Evolutionary conservation across 805 yeast genomes (phyloP), one percentile per base, ranked within the genome.

Genomic region (Metschnikowia kunwiensis): DNA sequence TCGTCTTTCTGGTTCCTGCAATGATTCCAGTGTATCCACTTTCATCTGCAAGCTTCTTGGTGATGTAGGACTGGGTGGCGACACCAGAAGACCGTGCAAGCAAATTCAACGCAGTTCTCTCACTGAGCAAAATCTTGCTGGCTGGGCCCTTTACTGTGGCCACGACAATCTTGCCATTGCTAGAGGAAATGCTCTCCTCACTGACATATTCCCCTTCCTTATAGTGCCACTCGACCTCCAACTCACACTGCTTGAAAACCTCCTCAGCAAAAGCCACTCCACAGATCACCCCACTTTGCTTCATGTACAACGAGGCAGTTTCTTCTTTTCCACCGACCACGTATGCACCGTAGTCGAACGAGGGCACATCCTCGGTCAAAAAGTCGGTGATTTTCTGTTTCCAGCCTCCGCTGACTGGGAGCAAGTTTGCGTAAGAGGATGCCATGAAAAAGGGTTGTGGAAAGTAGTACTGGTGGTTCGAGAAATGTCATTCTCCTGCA

Each of bases 1-100:
- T 91, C n/a, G 97, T 91, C 63, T 89, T 89, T 56, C 97, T 76
- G 1, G 97, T 89, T 5, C 97, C 97, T 0, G 97, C 97, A 56
- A 89, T 87, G 16, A 82, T 72, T 0, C 97, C 97, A 3, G 65
- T 65, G 55, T 78, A 91, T 0, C 94, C 93, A 4, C 74, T 63
- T 27, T 73, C 61, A 38, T 79, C 73, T 1, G 96, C 96, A 40
- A 76, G 58, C 5, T 62, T 54, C 34, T 79, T 65, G 3, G 89
- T 74, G 19, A 65, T 60, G 34, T 66, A 60, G 0, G 93, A 78
- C 42, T 78, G 78, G 0, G 95, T 84, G 7, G 97, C 95, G 28
- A 89, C 75, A 1, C 97, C 97, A 3, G 95, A 82, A 22, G 86
- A 68, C 53, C 97, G 71, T 9, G 95, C 80, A 32, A 91, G 62